These are phyloP conservation scores for Piper betle DNA, from an alignment of 164 flowering plant genomes.

Conservation along the genomic window DNA sequence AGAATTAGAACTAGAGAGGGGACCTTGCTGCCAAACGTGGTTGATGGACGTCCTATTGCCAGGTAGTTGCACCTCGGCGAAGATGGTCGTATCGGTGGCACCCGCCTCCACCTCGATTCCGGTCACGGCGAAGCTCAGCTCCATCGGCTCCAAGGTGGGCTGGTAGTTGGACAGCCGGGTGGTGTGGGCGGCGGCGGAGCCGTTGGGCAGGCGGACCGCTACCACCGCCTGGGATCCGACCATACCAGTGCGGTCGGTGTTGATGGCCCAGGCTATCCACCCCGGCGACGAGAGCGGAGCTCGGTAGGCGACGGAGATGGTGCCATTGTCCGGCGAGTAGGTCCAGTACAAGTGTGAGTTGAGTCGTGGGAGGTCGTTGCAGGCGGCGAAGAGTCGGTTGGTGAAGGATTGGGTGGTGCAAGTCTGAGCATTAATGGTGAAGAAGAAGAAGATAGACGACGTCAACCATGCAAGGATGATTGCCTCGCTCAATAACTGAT, in stretches of 20 bases:
- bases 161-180: constrained; percentile 15
- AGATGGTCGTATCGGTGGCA: constrained; percentile 31
- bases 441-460: constrained; percentile 2
- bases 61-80: constrained; percentile 34
- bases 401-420: constrained; percentile 2
- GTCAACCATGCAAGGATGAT: no score
- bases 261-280: constrained; percentile 42
- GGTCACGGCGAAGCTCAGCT: constrained; percentile 19
- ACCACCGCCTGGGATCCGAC: constrained; percentile 39
- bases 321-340: background rate
- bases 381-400: constrained; percentile 4
- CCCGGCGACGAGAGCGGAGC: background rate
- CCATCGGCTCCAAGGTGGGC: constrained; percentile 4
- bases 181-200: constrained; percentile 25
- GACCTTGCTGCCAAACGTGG: constrained; percentile 68
- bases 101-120: constrained; percentile 15
- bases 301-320: constrained; percentile 8
- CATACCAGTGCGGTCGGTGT: constrained; percentile 22
- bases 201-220: constrained; percentile 22
- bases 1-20: constrained; percentile 10
- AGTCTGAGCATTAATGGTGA: constrained; percentile 5
- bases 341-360: constrained; percentile 7
- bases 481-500: no score
- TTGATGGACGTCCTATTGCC: constrained; percentile 10
- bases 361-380: constrained; percentile 5